These are phyloP conservation scores for Schizonepeta tenuifolia DNA, from an alignment of 257 asterid species.

Conservation along the genomic window DNA sequence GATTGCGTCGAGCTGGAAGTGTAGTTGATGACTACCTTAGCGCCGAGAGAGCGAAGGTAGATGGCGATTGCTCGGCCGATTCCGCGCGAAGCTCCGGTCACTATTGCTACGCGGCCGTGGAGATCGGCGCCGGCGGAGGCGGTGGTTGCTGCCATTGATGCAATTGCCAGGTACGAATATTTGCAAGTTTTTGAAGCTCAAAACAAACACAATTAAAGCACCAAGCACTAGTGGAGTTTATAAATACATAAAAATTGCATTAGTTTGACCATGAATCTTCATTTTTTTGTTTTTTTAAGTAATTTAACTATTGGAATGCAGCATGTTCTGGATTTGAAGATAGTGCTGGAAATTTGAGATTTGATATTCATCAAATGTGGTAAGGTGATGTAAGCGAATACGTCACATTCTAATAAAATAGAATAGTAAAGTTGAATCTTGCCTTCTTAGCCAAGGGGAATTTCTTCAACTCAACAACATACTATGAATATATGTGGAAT, in stretches of 20 bases:
- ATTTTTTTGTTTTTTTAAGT: not conserved
- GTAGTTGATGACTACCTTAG: conserved; percentile 48
- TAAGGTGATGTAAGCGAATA: conserved; percentile 35
- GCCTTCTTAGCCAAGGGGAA: not conserved
- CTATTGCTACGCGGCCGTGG: conserved; percentile 47
- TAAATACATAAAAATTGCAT: not conserved
- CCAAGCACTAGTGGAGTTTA: not conserved
- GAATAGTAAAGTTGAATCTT: not conserved
- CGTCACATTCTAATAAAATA: conserved; percentile 1
- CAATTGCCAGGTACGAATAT: not conserved
- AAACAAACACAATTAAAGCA: not conserved
- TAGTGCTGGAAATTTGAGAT: not conserved
- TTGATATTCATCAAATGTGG: not conserved
- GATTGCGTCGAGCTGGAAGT: conserved; percentile 47
- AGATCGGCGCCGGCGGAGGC: conserved; percentile 32
- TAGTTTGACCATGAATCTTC: conserved; percentile 6
- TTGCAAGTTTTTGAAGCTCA: not conserved
- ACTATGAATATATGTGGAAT: not conserved
- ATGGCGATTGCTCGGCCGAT: conserved; percentile 51
- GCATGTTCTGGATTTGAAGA: not conserved
- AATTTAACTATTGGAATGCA: not conserved
- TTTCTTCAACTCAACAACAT: no score
- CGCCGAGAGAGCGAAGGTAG: conserved; percentile 53
- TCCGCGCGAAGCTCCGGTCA: conserved; percentile 57
- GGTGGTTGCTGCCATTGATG: conserved; percentile 29